phyloP scores from a whole-genome alignment of 164 flowering plant genomes.

The Dillenia turbinata region DNA sequence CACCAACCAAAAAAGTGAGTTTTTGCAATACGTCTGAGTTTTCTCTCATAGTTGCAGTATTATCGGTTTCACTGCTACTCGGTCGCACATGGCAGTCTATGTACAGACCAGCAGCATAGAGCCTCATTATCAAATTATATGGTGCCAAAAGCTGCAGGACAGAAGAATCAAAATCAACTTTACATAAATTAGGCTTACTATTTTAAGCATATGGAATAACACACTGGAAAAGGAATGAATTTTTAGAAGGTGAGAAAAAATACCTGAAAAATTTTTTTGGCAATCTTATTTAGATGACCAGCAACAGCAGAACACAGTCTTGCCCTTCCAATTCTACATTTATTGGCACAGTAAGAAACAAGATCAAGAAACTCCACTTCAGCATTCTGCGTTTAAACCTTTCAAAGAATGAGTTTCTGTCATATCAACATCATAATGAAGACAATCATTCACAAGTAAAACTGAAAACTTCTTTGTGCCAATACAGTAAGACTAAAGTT shows the following conservation, averaged over 20 bases:
- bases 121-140: constrained; percentile 35
- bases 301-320: constrained; percentile 29
- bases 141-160: constrained; percentile 35
- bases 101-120: constrained; percentile 55
- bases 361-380: constrained; percentile 48
- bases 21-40: constrained; percentile 24
- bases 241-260: constrained; percentile 7
- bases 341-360: constrained; percentile 52
- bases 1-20: constrained; percentile 24
- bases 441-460: neutral
- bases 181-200: neutral
- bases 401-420: constrained; percentile 13
- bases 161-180: constrained; percentile 4
- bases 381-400: constrained; percentile 36
- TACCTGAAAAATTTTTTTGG: constrained; percentile 40
- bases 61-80: constrained; percentile 12
- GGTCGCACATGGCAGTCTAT: constrained; percentile 15
- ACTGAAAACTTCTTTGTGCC: neutral
- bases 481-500: neutral
- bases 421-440: neutral
- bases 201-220: neutral
- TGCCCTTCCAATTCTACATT: constrained; percentile 33
- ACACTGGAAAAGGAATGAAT: neutral
- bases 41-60: constrained; percentile 18
- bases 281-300: constrained; percentile 25